phyloP scores from a whole-genome alignment of 331 rosid genomes.

The Erythrophleum ivorense region DNA sequence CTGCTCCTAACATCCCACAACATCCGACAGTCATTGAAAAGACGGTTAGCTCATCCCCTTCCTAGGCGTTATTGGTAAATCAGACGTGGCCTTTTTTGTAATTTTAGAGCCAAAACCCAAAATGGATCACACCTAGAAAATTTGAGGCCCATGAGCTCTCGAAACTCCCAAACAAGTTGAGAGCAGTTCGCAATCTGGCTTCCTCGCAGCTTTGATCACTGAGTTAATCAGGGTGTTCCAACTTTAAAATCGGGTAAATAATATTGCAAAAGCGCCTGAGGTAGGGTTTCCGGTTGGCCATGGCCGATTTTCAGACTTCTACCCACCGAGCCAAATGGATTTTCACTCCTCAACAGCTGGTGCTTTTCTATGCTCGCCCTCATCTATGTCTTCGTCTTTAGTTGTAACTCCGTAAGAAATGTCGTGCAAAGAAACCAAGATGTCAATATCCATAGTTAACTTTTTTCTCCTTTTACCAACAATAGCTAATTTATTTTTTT shows the following conservation, averaged over 20 bases:
- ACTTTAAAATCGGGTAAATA: not conserved
- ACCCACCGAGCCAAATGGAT: slow-evolving; percentile 92
- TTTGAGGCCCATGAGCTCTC: not conserved
- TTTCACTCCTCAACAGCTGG: slow-evolving; percentile 79
- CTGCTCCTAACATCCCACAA: too few relatives aligned
- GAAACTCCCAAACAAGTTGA: not conserved
- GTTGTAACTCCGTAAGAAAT: slow-evolving; percentile 5
- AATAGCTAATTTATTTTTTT: slow-evolving; percentile 9
- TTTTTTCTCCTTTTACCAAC: not conserved
- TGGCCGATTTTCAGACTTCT: slow-evolving; percentile 93
- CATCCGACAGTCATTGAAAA: not conserved
- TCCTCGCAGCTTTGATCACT: not conserved
- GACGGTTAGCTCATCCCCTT: not conserved
- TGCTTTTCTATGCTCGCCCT: slow-evolving; percentile 29
- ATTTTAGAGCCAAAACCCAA: not conserved
- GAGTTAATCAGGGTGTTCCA: not conserved
- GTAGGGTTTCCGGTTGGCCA: slow-evolving; percentile 32
- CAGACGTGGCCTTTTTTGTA: not conserved
- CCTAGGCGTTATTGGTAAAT: not conserved
- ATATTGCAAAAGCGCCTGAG: not conserved
- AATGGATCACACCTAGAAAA: not conserved
- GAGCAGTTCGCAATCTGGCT: not conserved
- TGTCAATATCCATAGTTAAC: slow-evolving; percentile 12
- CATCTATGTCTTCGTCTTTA: slow-evolving; percentile 6
- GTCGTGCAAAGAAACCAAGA: not conserved